Percentiles rank a stretch among this genome's conserved stretches.
Conservation (phyloP, 1,284 basidiomycete species). For the Malassezia nana region DNA sequence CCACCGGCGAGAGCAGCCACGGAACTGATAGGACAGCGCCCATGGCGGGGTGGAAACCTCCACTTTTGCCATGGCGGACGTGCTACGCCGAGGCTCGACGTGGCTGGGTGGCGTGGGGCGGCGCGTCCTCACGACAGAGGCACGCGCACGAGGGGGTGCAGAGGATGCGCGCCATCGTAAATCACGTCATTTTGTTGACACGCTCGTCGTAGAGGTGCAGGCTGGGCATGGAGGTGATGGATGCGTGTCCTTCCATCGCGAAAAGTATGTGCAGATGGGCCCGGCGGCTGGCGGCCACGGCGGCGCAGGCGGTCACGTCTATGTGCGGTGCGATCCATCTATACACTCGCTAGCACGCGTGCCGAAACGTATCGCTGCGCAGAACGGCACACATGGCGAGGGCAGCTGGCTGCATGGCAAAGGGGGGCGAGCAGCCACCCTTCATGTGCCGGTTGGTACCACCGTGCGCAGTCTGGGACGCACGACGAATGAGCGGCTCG, state of each 20-base stretch:
- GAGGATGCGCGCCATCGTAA: slow-evolving; percentile 19
- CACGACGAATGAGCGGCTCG: slow-evolving; percentile 22
- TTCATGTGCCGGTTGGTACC: slow-evolving; percentile 45
- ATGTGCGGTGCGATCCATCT: slow-evolving; percentile 28
- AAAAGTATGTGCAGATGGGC: slow-evolving; percentile 44
- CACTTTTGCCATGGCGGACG: neutral
- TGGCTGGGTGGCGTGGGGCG: neutral
- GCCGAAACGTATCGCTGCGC: slow-evolving; percentile 25
- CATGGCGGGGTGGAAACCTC: slow-evolving; percentile 51
- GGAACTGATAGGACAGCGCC: slow-evolving; percentile 74
- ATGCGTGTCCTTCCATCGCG: slow-evolving; percentile 44
- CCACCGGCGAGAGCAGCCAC: slow-evolving; percentile 54
- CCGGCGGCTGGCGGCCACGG: slow-evolving; percentile 46
- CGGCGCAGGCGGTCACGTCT: slow-evolving; percentile 39
- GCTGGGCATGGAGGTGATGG: slow-evolving; percentile 46
- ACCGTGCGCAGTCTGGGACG: slow-evolving; percentile 32
- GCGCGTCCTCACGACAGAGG: neutral
- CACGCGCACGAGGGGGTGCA: slow-evolving; percentile 4
- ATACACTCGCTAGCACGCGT: slow-evolving; percentile 37
- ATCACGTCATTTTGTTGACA: slow-evolving; percentile 41
- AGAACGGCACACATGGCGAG: slow-evolving; percentile 37
- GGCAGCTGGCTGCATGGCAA: slow-evolving; percentile 38
- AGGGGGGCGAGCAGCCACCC: slow-evolving; percentile 27
- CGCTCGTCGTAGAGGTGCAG: slow-evolving; percentile 26
- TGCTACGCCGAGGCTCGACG: no score